Base-by-base conservation (phyloP, 306 rosid genomes). In the Cucurbita moschata region DNA sequence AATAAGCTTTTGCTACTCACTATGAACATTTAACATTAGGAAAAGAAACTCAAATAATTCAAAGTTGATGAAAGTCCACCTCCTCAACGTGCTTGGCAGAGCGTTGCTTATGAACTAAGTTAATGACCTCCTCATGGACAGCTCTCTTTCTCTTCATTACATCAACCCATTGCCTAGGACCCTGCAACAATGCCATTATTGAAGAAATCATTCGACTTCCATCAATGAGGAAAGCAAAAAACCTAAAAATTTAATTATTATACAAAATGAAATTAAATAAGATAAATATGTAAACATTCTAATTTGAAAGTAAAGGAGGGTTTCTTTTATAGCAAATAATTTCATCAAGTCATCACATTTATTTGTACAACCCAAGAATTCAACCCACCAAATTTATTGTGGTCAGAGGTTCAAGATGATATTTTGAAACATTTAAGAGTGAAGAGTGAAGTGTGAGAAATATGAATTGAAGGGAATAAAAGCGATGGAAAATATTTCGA, bases 131-230 rank as follows among this genome's bases (percentile, higher is more conserved):
- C 80, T 90, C 97, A 75, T 93, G 97, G 81, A 90, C 65, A 38
- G 85, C 97, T 93, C 98, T 87, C 81, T 90, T 93, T 74, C 81
- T 86, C 90, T 86, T 93, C 98, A 93, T 93, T 79, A 93, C 94
- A 81, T 90, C 97, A 71, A 83, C 89, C 98, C 92, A 88, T 69
- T 87, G 89, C 57, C 86, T 68, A 81, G 93, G 77, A 47, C 96
- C 94, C 97, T 93, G 85, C 60, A 82, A 72, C 74, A 47, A 70
- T 77, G 77, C 77, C 77, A 56, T 42, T 70, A 47, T 69, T 55
- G 56, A 72, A 71, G 30, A n/a, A 74, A 70, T 82, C 46, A 75
- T 60, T 71, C 12, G n/a, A 42, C 52, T 14, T 21, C 16, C 14
- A 65, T 10, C 16, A 5, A 65, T 6, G 53, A 65, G 53, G 16